These are phyloP conservation scores for Apiotrichum brassicae DNA, from an alignment of 1,284 basidiomycete species.

Conservation along the genomic window DNA sequence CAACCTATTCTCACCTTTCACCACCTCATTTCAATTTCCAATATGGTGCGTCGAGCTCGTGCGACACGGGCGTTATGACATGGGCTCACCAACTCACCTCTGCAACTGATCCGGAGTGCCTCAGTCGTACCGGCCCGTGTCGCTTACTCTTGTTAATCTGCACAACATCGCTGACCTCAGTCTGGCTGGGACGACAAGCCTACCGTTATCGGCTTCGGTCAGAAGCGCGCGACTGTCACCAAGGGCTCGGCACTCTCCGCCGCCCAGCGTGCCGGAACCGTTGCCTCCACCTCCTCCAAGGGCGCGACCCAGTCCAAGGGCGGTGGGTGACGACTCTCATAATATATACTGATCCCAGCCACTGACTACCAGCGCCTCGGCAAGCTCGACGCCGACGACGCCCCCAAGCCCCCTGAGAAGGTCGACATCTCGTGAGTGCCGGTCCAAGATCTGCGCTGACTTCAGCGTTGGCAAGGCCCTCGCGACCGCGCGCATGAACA, in stretches of 20 bases:
- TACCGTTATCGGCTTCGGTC: conserved; percentile 36
- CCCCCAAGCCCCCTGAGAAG: conserved; percentile 89
- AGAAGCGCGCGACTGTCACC: conserved; percentile 24
- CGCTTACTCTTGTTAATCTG: too few relatives aligned
- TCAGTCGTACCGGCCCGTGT: too few relatives aligned
- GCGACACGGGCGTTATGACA: too few relatives aligned
- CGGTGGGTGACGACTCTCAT: conserved; percentile 5
- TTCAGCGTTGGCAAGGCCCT: conserved; percentile 62
- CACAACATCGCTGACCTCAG: conserved; percentile 11
- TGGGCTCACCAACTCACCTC: too few relatives aligned
- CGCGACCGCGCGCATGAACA: conserved; percentile 66
- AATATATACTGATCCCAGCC: conserved; percentile 48
- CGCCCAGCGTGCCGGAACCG: conserved; percentile 20
- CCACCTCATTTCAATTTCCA: too few relatives aligned
- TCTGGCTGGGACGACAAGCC: conserved; percentile 41
- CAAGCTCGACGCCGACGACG: conserved; percentile 90
- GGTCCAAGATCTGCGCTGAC: too few relatives aligned
- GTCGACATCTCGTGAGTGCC: conserved; percentile 50
- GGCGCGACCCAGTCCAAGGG: conserved; percentile 11
- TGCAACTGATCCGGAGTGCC: too few relatives aligned
- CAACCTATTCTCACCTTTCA: too few relatives aligned
- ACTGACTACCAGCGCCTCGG: conserved; percentile 91
- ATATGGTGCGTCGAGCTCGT: too few relatives aligned
- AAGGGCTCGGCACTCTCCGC: conserved; percentile 33
- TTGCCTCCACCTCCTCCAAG: conserved; percentile 20